These are phyloP conservation scores for Suillus fuscotomentosus DNA, from an alignment of 768 basidiomycete genomes.

Conservation along the genomic window DNA sequence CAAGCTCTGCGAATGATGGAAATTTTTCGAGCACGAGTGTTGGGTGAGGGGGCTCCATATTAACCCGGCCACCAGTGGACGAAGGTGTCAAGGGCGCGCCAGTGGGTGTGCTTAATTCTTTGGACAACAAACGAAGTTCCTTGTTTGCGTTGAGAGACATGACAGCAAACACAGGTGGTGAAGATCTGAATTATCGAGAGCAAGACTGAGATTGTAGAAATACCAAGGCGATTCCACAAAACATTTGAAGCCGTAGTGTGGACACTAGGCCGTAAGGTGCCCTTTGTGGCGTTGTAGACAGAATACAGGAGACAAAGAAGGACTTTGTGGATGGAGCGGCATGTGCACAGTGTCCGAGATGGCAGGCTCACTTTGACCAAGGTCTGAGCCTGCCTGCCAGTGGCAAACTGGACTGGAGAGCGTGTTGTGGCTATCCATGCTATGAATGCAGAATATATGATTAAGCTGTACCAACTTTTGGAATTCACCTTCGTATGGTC, in stretches of 20 bases:
- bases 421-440: background rate
- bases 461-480: too few relatives aligned
- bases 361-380: background rate
- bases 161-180: background rate
- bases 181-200: background rate
- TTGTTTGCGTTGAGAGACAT: slow-evolving; percentile 21
- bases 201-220: background rate
- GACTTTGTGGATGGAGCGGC: background rate
- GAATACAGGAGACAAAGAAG: background rate
- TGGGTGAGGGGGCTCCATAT: slow-evolving; percentile 13
- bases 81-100: background rate
- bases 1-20: slow-evolving; percentile 19
- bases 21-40: slow-evolving; percentile 17
- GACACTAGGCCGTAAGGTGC: background rate
- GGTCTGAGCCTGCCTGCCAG: background rate
- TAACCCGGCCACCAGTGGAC: background rate
- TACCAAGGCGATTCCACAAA: background rate
- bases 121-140: slow-evolving; percentile 20
- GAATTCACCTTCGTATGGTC: background rate
- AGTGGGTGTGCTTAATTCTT: too few relatives aligned
- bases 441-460: too few relatives aligned
- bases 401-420: background rate
- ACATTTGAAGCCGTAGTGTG: background rate
- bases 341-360: background rate
- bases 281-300: background rate